Conservation (phyloP, 352 stramenopile species). For the Globisporangium alternatum region DNA sequence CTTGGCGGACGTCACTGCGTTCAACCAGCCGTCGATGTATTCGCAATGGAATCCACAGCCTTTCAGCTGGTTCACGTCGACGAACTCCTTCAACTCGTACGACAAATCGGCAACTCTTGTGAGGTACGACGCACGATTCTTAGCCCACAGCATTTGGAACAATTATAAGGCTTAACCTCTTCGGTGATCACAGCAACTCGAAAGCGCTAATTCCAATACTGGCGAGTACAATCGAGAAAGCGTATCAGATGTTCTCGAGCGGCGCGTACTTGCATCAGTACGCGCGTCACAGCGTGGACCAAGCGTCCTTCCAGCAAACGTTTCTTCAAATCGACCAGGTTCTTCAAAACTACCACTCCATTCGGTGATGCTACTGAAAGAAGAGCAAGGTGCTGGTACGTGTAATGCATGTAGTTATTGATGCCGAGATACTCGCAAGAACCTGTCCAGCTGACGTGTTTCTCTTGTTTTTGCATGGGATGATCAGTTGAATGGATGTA, state of each 20-base stretch:
- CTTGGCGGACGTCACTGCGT: conserved; percentile 25
- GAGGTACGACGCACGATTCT: conserved; percentile 23
- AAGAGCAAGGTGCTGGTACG: background rate
- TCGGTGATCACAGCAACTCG: conserved; percentile 78
- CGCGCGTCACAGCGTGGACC: conserved; percentile 44
- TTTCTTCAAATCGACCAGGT: conserved; percentile 76
- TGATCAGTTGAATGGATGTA: conserved; percentile 11
- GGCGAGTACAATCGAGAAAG: conserved; percentile 48
- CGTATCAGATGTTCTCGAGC: conserved; percentile 64
- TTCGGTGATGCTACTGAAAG: conserved; percentile 13
- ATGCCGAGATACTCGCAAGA: background rate
- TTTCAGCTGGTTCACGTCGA: conserved; percentile 33
- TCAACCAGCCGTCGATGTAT: conserved; percentile 47
- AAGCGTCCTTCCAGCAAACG: conserved; percentile 55
- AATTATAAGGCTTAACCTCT: too few relatives aligned
- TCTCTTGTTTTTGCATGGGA: background rate
- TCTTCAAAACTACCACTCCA: conserved; percentile 50
- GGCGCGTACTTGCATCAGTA: conserved; percentile 71
- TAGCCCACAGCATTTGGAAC: too few relatives aligned
- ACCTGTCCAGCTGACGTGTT: background rate
- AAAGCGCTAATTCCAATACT: conserved; percentile 54
- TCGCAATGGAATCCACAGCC: conserved; percentile 32
- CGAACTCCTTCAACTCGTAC: conserved; percentile 46
- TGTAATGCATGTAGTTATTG: background rate
- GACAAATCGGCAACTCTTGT: conserved; percentile 66